A percentile compares a stretch with the other conserved stretches of the same genome.
These are phyloP conservation scores for Byssochlamys sp. DNA, from an alignment of 2,329 filamentous ascomycete genomes.

Conservation along the genomic window DNA sequence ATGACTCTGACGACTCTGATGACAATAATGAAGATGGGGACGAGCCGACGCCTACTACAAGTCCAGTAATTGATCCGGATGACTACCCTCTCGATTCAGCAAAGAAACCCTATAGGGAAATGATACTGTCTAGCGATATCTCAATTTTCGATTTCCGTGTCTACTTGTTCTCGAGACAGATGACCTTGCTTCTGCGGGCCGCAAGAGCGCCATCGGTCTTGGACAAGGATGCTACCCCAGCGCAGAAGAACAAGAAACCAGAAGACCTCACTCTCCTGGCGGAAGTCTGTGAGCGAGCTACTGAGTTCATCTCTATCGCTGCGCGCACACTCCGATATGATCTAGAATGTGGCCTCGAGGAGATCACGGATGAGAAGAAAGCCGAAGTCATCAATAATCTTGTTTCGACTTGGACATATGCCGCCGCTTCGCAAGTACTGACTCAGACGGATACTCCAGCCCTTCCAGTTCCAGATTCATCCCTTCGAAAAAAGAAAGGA, in stretches of 20 bases:
- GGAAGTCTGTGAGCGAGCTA: slow-evolving; percentile 71
- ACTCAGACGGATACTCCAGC: slow-evolving; percentile 28
- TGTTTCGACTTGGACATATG: slow-evolving; percentile 39
- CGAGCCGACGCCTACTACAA: slow-evolving; percentile 12
- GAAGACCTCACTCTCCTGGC: slow-evolving; percentile 74
- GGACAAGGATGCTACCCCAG: slow-evolving; percentile 17
- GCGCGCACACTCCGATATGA: slow-evolving; percentile 73
- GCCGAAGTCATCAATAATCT: slow-evolving; percentile 35
- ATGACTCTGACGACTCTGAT: slow-evolving; percentile 14
- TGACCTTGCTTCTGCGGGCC: slow-evolving; percentile 68
- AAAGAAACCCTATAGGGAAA: slow-evolving; percentile 73
- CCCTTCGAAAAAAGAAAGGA: slow-evolving; percentile 22
- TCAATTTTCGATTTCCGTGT: slow-evolving; percentile 91
- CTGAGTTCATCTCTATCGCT: slow-evolving; percentile 74
- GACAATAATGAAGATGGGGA: slow-evolving; percentile 21
- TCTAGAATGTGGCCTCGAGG: slow-evolving; percentile 52
- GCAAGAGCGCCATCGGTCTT: slow-evolving; percentile 51
- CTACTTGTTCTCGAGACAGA: slow-evolving; percentile 85
- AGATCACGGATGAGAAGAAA: slow-evolving; percentile 26
- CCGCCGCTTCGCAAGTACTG: slow-evolving; percentile 36
- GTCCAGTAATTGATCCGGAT: slow-evolving; percentile 19
- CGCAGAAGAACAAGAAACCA: slow-evolving; percentile 46
- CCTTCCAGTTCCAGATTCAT: slow-evolving; percentile 28
- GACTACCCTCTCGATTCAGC: slow-evolving; percentile 43
- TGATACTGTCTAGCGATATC: slow-evolving; percentile 89